Conservation (phyloP, 1,139 yeast genomes). For the Casaregolazyma suthepensis region DNA sequence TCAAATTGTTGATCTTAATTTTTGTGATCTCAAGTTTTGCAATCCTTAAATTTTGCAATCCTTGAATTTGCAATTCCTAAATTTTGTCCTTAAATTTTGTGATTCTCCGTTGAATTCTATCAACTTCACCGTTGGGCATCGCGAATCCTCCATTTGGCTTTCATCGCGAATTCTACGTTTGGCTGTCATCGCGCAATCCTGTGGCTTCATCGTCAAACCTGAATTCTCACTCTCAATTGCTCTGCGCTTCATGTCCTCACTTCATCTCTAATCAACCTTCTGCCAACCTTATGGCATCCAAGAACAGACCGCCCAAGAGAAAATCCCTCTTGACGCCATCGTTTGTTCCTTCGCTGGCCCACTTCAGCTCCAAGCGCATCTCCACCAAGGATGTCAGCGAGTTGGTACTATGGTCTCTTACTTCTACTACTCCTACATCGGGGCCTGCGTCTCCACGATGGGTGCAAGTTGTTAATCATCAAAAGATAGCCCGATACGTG, state of each 20-base stretch:
- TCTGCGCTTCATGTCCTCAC: background rate
- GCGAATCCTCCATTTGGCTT: no score
- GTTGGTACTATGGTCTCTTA: slow-evolving; percentile 43
- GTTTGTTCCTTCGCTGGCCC: slow-evolving; percentile 13
- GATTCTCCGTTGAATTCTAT: no score
- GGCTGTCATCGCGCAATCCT: no score
- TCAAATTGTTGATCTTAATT: no score
- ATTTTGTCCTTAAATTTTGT: no score
- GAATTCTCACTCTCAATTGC: no score
- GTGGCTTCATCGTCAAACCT: no score
- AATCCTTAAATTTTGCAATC: no score
- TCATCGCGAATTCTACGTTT: no score
- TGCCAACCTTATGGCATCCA: background rate
- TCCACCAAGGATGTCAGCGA: slow-evolving; percentile 42
- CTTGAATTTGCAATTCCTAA: no score
- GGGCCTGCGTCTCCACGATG: slow-evolving; percentile 22
- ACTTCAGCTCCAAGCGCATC: background rate
- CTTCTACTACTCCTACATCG: slow-evolving; percentile 36
- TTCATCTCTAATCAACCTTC: background rate
- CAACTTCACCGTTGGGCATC: no score
- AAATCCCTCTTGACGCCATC: slow-evolving; percentile 24
- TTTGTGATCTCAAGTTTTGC: no score
- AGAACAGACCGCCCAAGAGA: slow-evolving; percentile 15
- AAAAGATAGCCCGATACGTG: slow-evolving; percentile 46
- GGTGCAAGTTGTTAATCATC: slow-evolving; percentile 35